These are phyloP conservation scores for Triglochin maritima DNA, from an alignment of 106 monocot species.

Conservation along the genomic window DNA sequence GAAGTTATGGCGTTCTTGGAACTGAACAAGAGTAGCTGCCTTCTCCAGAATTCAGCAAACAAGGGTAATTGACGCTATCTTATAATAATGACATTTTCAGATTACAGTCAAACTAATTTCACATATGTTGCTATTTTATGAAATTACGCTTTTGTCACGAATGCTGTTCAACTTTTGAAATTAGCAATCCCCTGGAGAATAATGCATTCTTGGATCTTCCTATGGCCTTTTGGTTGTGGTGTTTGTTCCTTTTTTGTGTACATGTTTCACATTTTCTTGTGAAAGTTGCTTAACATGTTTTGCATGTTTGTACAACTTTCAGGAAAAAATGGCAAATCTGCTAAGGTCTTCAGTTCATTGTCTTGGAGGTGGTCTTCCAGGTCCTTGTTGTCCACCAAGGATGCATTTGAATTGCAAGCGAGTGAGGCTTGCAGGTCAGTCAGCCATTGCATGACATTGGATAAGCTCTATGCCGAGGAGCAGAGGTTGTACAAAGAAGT, in stretches of 20 bases:
- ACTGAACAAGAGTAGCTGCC: slow-evolving; percentile 14
- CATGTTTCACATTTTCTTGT: too few relatives aligned
- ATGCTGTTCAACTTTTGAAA: too few relatives aligned
- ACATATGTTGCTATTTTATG: too few relatives aligned
- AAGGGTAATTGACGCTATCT: slow-evolving; percentile 24
- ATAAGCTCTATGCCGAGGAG: slow-evolving; percentile 60
- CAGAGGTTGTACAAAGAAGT: slow-evolving; percentile 74
- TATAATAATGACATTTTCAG: background rate
- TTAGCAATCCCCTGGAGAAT: too few relatives aligned
- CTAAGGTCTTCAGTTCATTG: slow-evolving; percentile 60
- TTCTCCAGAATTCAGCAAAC: slow-evolving; percentile 17
- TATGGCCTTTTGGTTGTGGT: too few relatives aligned
- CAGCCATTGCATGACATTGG: slow-evolving; percentile 55
- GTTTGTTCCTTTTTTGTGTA: too few relatives aligned
- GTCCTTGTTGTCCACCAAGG: slow-evolving; percentile 34
- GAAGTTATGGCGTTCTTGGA: slow-evolving; percentile 52
- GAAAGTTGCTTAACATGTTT: too few relatives aligned
- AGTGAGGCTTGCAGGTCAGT: slow-evolving; percentile 15
- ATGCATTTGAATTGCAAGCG: slow-evolving; percentile 17
- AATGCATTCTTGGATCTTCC: too few relatives aligned
- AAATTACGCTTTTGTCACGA: too few relatives aligned
- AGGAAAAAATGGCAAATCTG: slow-evolving; percentile 65
- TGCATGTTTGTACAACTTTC: background rate
- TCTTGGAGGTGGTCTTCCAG: slow-evolving; percentile 81
- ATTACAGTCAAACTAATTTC: too few relatives aligned